Evolutionary conservation across 192 early-diverging fungal species (phyloP), one percentile per base, ranked within the genome.

Genomic region (Entomortierella chlamydospora): DNA sequence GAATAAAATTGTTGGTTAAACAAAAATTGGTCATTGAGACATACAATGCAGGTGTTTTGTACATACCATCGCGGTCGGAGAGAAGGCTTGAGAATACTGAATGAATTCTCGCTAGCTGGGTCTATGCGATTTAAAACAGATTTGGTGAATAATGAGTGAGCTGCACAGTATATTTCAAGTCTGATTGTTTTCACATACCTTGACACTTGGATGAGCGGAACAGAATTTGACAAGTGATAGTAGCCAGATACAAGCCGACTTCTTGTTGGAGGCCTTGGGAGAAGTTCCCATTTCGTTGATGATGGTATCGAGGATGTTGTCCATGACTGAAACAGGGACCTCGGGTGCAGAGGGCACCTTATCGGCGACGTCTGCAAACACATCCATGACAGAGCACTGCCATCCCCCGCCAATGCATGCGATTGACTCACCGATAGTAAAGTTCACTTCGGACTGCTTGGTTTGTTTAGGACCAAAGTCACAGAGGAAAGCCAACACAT

Each of bases 401-500:
- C 92, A 95, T 7, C 93, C 92, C 55, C 81, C 83, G 8, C 88
- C 81, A 18, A 87, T 70, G 9, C 81, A 81, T 0, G 92, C 88
- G 56, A 96, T 69, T 0, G 96, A 91, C 68, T 96, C 95, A 28
- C 96, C 97, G 41, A 93, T 86, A 15, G 90, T 89, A 70, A 98
- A 97, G 58, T 95, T 90, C 33, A 94, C 69, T 53, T 98, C 97
- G 0, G 93, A 85, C 41, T 95, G 90, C 63, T 97, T 95, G 37
- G 90, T 88, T 37, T 90, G 73, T 8, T 82, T 68, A 20, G 85
- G 67, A 2, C 91, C 85, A n/a, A 93, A 76, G 3, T 88, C 81
- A 17, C 83, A 84, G 49, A 94, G 64, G 54, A 86, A 82, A 26
- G 68, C 53, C 34, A 88, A 64, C 18, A 90, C 65, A 12, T 63